Evolutionary conservation across 345 rosid species (phyloP).

Genomic region (Citrus trifoliata): DNA sequence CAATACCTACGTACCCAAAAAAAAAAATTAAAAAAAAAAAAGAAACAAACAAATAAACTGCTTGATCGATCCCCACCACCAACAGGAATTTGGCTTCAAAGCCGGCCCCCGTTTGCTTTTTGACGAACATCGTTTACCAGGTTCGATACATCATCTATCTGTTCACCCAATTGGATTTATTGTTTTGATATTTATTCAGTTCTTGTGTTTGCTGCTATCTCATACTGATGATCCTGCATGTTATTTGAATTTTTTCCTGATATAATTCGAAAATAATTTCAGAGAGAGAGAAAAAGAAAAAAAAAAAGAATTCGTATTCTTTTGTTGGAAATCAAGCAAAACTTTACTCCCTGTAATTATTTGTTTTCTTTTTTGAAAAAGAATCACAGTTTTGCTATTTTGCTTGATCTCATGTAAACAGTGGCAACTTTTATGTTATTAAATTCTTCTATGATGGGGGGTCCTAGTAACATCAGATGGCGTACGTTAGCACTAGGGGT

Average conservation of each 20-base stretch:
- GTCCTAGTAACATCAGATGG: no score
- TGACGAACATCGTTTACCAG: neutral
- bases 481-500: no score
- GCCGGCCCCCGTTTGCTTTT: neutral
- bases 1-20: neutral
- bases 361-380: neutral
- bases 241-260: neutral
- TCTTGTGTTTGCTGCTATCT: neutral
- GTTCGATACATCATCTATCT: neutral
- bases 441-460: no score
- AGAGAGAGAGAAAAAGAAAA: no score
- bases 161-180: neutral
- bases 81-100: no score
- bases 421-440: no score
- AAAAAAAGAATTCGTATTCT: neutral
- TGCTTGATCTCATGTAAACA: no score
- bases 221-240: neutral
- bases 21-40: no score
- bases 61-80: neutral
- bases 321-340: neutral
- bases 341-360: neutral
- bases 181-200: neutral
- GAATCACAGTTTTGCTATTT: neutral
- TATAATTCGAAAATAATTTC: neutral
- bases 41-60: no score